Evolutionary conservation across 257 asterid genomes (phyloP).

Genomic region (Jaltomata sinuosa): DNA sequence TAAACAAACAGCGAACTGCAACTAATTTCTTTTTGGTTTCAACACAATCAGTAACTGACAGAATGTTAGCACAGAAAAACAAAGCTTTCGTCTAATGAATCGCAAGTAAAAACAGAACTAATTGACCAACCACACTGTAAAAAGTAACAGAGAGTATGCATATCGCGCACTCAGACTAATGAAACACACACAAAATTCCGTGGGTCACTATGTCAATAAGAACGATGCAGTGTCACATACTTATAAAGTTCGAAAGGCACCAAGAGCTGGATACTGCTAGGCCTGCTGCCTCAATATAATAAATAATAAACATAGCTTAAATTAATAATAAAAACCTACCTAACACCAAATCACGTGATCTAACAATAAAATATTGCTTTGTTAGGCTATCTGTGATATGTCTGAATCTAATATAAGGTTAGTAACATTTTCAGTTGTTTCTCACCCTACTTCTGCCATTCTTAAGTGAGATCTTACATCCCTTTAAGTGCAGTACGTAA

Average conservation of each 20-base stretch:
- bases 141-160: too few species aligned
- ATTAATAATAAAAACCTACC: too few species aligned
- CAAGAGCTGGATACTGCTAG: slow-evolving; percentile 19
- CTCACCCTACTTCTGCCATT: background rate
- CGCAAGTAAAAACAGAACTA: background rate
- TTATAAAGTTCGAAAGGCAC: background rate
- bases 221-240: background rate
- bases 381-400: background rate
- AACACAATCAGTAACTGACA: background rate
- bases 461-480: background rate
- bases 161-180: too few species aligned
- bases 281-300: slow-evolving; percentile 19
- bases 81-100: background rate
- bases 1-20: background rate
- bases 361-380: too few species aligned
- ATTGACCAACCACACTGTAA: too few species aligned
- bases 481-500: background rate
- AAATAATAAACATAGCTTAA: too few species aligned
- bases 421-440: background rate
- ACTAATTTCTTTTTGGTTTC: background rate
- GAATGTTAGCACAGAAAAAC: background rate
- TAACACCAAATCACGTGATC: background rate
- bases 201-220: background rate
- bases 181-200: background rate
- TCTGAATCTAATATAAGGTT: too few species aligned